These are phyloP conservation scores for Pseudohalonectria lignicola DNA, from an alignment of 2,329 filamentous ascomycete genomes.

Conservation along the genomic window DNA sequence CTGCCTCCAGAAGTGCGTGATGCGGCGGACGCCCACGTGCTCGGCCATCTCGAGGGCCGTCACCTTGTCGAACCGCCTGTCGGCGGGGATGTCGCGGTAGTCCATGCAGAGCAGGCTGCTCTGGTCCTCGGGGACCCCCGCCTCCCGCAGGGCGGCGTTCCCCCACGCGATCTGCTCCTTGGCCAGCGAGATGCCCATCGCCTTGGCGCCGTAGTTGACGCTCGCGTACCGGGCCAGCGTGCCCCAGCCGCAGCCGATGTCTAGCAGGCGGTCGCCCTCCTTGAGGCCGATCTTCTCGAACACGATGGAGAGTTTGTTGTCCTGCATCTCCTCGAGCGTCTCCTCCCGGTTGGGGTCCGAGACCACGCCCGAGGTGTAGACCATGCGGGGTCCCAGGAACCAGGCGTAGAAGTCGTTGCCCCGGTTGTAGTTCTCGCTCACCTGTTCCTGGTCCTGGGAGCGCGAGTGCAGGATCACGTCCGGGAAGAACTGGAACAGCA, in stretches of 20 bases:
- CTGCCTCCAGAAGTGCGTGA: slow-evolving; percentile 70
- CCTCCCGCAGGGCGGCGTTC: slow-evolving; percentile 76
- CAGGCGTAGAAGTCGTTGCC: slow-evolving; percentile 98
- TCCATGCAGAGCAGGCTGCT: slow-evolving; percentile 91
- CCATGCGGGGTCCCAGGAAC: slow-evolving; percentile 98
- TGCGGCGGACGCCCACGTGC: slow-evolving; percentile 91
- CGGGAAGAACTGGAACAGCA: slow-evolving; percentile 77
- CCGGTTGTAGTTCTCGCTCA: slow-evolving; percentile 93
- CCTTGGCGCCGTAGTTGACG: slow-evolving; percentile 75
- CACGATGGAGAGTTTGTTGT: slow-evolving; percentile 92
- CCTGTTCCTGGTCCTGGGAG: slow-evolving; percentile 74
- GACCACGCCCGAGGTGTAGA: slow-evolving; percentile 94
- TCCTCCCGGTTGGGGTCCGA: slow-evolving; percentile 81
- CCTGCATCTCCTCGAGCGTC: slow-evolving; percentile 86
- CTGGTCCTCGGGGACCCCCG: slow-evolving; percentile 75
- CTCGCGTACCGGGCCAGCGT: slow-evolving; percentile 90
- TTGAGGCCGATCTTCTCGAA: slow-evolving; percentile 91
- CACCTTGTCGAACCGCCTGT: slow-evolving; percentile 83
- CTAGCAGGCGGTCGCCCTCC: slow-evolving; percentile 71
- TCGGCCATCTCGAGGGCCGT: slow-evolving; percentile 98
- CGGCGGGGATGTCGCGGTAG: slow-evolving; percentile 84
- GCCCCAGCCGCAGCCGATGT: slow-evolving; percentile 97
- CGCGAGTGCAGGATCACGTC: slow-evolving; percentile 71
- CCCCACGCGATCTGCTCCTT: slow-evolving; percentile 97
- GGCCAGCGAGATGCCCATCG: slow-evolving; percentile 84